A percentile compares a stretch with the other conserved stretches of the same genome.
phyloP scores from a whole-genome alignment of 2,329 filamentous ascomycete genomes.

The Colletotrichum sansevieriae region DNA sequence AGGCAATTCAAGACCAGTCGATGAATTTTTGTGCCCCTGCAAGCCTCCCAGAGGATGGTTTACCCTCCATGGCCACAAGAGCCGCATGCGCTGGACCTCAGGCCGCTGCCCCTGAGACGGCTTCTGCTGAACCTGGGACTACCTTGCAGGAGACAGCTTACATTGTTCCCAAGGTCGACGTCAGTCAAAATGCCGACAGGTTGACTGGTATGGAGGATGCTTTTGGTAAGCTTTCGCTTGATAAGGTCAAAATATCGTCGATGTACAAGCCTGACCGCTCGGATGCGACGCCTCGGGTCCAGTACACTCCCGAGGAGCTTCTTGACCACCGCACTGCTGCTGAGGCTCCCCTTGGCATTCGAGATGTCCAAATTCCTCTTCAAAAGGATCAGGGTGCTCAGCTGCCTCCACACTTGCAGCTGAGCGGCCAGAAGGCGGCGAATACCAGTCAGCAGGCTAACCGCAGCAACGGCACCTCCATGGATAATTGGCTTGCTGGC shows the following conservation, averaged over 20 bases:
- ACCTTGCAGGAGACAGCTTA: not conserved
- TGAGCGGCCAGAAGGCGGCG: not conserved
- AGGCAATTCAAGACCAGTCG: no score
- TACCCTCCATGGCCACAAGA: not conserved
- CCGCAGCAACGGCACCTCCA: no score
- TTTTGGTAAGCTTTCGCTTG: conserved; percentile 24
- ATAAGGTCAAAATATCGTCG: conserved; percentile 21
- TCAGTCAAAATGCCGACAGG: not conserved
- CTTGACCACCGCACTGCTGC: conserved; percentile 8
- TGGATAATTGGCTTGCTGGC: conserved; percentile 3
- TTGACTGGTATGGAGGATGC: conserved; percentile 14
- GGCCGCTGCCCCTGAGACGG: not conserved
- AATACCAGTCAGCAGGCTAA: no score
- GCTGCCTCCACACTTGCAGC: conserved; percentile 1
- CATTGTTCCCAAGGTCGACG: not conserved
- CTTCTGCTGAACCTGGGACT: not conserved
- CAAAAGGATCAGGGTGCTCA: not conserved
- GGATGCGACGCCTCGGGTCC: not conserved
- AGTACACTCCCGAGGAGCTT: conserved; percentile 22
- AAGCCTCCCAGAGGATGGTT: no score
- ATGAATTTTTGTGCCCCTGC: no score
- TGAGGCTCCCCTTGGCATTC: conserved; percentile 22
- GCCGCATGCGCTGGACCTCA: not conserved
- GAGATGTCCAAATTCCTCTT: conserved; percentile 24
- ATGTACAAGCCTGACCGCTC: conserved; percentile 28